Percentiles rank a stretch among this genome's conserved stretches.
Conservation (phyloP, 2,329 filamentous ascomycete species). For the Talaromyces sp. region DNA sequence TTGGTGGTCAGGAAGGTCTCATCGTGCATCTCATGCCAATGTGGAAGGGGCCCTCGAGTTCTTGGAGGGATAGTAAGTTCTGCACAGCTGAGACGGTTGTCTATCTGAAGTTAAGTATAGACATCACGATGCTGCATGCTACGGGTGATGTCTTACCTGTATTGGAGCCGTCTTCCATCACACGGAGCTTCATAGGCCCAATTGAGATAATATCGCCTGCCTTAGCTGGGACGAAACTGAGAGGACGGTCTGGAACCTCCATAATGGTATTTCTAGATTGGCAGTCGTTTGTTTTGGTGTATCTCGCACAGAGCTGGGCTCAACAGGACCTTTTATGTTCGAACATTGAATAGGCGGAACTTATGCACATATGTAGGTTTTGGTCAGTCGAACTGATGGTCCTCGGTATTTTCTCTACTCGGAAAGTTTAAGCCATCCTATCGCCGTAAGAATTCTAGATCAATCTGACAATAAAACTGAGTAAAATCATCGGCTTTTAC, state of each 20-base stretch:
- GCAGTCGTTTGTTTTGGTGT: neutral
- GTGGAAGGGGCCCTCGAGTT: constrained; percentile 51
- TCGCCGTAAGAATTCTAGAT: too few relatives aligned
- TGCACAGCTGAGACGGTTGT: neutral
- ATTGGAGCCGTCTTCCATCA: constrained; percentile 34
- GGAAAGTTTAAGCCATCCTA: too few relatives aligned
- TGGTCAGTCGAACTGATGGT: neutral
- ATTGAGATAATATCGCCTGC: constrained; percentile 1
- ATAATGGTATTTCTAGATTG: neutral
- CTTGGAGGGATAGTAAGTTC: constrained; percentile 43
- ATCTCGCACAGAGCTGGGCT: neutral
- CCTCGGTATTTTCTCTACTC: too few relatives aligned
- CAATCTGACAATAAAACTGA: too few relatives aligned
- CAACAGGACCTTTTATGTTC: too few relatives aligned
- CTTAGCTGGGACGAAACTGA: constrained; percentile 4
- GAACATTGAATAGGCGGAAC: too few relatives aligned
- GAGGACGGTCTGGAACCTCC: constrained; percentile 5
- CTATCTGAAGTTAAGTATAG: neutral
- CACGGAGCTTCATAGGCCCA: constrained; percentile 14
- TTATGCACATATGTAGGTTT: too few relatives aligned
- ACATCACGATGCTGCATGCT: constrained; percentile 41
- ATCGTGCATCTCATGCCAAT: constrained; percentile 63
- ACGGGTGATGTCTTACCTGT: constrained; percentile 52
- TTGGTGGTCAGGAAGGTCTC: constrained; percentile 59
- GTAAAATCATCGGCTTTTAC: too few relatives aligned